Conservation (phyloP, 495 filamentous ascomycete genomes). For the Aspergillus homomorphus region DNA sequence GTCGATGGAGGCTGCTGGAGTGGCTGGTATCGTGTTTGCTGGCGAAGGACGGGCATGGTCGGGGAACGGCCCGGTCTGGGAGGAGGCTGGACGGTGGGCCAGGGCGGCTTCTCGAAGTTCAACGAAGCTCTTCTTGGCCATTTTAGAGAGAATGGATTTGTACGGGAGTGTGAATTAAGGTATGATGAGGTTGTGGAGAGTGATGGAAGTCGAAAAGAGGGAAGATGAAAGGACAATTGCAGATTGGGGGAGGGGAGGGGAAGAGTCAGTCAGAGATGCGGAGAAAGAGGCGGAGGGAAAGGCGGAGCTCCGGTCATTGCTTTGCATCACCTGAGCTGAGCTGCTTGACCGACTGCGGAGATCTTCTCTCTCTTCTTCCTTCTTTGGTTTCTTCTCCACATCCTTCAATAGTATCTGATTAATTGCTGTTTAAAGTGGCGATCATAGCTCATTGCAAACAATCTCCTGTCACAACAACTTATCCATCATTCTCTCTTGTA, state of each 20-base stretch:
- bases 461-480: too few species aligned
- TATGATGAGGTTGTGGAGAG: background rate
- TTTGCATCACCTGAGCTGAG: conserved; percentile 3
- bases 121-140: conserved; percentile 22
- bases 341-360: conserved; percentile 1
- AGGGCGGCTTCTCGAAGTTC: conserved; percentile 19
- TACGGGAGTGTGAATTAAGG: background rate
- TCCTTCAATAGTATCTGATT: too few species aligned
- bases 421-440: too few species aligned
- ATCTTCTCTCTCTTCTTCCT: background rate
- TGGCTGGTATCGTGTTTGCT: conserved; percentile 13
- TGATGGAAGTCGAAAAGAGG: background rate
- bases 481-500: too few species aligned
- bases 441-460: too few species aligned
- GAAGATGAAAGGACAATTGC: background rate
- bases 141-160: conserved; percentile 3
- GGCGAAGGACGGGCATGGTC: conserved; percentile 10
- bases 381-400: background rate
- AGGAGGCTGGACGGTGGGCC: conserved; percentile 20
- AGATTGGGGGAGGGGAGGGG: background rate
- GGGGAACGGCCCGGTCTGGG: conserved; percentile 15
- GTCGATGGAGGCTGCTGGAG: conserved; percentile 23
- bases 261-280: conserved; percentile 3
- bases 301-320: conserved; percentile 2
- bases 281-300: conserved; percentile 8